A percentile compares a stretch with the other conserved stretches of the same genome.
Evolutionary conservation across 257 asterid species (phyloP).

Genomic region (Ballota nigra): DNA sequence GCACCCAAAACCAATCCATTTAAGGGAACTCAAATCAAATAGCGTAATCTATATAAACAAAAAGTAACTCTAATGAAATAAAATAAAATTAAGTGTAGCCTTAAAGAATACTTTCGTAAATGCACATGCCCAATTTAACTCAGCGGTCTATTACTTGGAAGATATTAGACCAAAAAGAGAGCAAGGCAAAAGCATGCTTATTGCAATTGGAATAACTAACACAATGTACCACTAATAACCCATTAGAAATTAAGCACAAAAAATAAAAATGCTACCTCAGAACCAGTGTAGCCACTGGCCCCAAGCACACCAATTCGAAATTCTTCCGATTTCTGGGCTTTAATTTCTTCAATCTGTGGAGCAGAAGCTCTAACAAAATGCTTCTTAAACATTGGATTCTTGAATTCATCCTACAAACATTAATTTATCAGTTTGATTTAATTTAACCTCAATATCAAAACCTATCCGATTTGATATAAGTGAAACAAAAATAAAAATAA

Average conservation of each 20-base stretch:
- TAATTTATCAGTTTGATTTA: not conserved
- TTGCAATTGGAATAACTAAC: not conserved
- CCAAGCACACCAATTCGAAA: slow-evolving; percentile 78
- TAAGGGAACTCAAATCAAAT: not conserved
- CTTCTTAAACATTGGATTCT: slow-evolving; percentile 28
- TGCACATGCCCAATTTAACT: too few species aligned
- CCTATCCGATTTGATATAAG: not conserved
- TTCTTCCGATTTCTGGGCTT: slow-evolving; percentile 43
- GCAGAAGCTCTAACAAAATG: slow-evolving; percentile 48
- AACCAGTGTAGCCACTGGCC: slow-evolving; percentile 90
- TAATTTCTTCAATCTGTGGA: slow-evolving; percentile 34
- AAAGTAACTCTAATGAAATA: not conserved
- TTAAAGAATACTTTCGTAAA: not conserved
- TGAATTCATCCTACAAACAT: slow-evolving; percentile 42
- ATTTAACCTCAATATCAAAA: not conserved
- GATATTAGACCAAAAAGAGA: not conserved
- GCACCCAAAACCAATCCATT: slow-evolving; percentile 26
- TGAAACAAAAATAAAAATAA: too few species aligned
- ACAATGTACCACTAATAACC: not conserved
- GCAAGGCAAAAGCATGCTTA: not conserved
- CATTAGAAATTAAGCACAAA: not conserved
- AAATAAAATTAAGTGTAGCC: not conserved
- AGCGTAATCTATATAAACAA: not conserved
- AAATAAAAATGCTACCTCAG: slow-evolving; percentile 48
- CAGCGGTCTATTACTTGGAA: not conserved